A percentile compares a stretch with the other conserved stretches of the same genome.
These are phyloP conservation scores for Prototheca wickerhamii DNA, from an alignment of 163 green algal species.

Conservation along the genomic window DNA sequence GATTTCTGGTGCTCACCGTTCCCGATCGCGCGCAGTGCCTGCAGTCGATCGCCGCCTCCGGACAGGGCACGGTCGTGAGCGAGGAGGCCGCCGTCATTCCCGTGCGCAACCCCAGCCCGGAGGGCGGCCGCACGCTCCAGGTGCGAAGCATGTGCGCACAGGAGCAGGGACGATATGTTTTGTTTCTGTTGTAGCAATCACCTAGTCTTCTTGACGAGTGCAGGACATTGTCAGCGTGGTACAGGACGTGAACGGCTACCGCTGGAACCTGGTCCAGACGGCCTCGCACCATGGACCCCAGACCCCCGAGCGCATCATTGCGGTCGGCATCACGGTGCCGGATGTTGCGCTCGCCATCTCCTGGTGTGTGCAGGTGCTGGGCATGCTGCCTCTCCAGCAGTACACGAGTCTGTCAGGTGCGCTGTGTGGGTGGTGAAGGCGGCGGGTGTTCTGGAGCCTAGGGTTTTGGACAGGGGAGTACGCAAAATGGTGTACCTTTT, in stretches of 20 bases:
- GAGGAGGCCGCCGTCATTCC: constrained; percentile 1
- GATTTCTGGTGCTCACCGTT: neutral
- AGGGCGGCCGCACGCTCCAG: neutral
- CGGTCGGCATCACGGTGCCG: neutral
- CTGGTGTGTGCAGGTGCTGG: neutral
- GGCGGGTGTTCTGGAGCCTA: too few relatives aligned
- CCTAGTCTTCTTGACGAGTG: neutral
- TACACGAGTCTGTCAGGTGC: neutral
- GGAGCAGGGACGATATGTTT: too few relatives aligned
- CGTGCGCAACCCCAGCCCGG: neutral
- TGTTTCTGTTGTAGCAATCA: neutral
- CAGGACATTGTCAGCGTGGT: neutral
- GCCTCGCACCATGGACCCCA: too few relatives aligned
- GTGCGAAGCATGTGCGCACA: too few relatives aligned
- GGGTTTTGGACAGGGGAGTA: neutral
- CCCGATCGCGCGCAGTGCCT: neutral
- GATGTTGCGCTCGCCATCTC: neutral
- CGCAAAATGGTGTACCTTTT: too few relatives aligned
- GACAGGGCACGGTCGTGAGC: neutral
- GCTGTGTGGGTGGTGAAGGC: neutral
- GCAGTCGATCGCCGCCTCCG: too few relatives aligned
- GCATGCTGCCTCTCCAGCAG: neutral
- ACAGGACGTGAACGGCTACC: neutral
- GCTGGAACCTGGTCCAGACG: neutral
- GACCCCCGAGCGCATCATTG: neutral